Evolutionary conservation across 768 basidiomycete genomes (phyloP).

Genomic region (Boletus rubescentipes): DNA sequence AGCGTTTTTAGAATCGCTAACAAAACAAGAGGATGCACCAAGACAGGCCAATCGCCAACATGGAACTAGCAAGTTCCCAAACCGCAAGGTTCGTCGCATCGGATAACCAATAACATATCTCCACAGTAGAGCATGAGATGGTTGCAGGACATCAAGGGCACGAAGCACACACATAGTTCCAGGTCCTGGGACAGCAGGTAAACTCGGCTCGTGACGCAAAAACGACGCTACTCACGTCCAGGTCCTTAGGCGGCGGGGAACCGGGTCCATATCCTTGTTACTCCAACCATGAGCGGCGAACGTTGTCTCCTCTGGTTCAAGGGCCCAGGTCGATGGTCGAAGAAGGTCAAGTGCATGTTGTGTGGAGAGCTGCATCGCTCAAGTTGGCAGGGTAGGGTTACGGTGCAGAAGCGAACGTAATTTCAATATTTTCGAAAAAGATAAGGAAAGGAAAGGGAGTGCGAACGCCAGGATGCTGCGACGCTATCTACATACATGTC

Average conservation of each 20-base stretch:
- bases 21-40: slow-evolving; percentile 40
- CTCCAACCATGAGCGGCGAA: slow-evolving; percentile 65
- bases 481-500: background rate
- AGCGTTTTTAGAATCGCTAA: background rate
- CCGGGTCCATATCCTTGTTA: slow-evolving; percentile 80
- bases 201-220: background rate
- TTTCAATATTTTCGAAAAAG: background rate
- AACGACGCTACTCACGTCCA: slow-evolving; percentile 44
- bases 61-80: slow-evolving; percentile 57
- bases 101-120: slow-evolving; percentile 32
- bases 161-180: slow-evolving; percentile 65
- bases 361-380: slow-evolving; percentile 7
- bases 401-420: background rate
- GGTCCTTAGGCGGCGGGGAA: slow-evolving; percentile 55
- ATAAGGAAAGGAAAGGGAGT: slow-evolving; percentile 2
- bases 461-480: background rate
- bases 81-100: slow-evolving; percentile 43
- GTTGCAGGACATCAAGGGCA: slow-evolving; percentile 28
- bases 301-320: slow-evolving; percentile 35
- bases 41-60: slow-evolving; percentile 72
- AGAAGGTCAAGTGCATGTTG: slow-evolving; percentile 6
- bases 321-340: slow-evolving; percentile 21
- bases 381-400: background rate
- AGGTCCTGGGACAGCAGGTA: slow-evolving; percentile 32
- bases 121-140: slow-evolving; percentile 8